A percentile compares a stretch with the other conserved stretches of the same genome.
phyloP scores from a whole-genome alignment of 345 rosid species.

The Turritis glabra region DNA sequence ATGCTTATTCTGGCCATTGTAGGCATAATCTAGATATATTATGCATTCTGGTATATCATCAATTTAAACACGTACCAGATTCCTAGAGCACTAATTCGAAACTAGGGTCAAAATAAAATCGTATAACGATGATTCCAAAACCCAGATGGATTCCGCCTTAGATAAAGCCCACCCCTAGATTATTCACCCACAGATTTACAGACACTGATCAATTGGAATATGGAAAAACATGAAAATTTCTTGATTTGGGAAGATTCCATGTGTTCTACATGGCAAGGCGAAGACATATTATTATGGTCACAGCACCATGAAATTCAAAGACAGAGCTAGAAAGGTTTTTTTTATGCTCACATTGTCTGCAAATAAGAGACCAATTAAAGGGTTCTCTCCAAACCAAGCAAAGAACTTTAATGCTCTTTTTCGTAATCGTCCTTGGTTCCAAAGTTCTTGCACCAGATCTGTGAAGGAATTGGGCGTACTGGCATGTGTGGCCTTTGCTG shows the following conservation, averaged over 20 bases:
- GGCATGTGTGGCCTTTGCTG: conserved; percentile 99
- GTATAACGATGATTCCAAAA: not conserved
- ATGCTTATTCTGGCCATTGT: not conserved
- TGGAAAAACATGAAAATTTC: not conserved
- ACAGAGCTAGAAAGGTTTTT: conserved; percentile 14
- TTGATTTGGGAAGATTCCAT: conserved; percentile 27
- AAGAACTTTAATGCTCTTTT: conserved; percentile 37
- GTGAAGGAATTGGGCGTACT: conserved; percentile 95
- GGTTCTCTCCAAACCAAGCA: conserved; percentile 14
- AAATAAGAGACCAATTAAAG: conserved; percentile 11
- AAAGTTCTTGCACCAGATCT: conserved; percentile 99
- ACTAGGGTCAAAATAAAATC: not conserved
- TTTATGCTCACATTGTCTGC: conserved; percentile 35
- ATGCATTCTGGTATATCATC: not conserved
- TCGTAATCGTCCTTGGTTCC: conserved; percentile 72
- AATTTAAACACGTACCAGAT: not conserved
- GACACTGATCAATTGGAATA: not conserved
- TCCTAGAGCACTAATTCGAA: conserved; percentile 16
- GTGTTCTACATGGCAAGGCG: conserved; percentile 33
- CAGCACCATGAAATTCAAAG: conserved; percentile 10
- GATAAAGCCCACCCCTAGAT: conserved; percentile 23
- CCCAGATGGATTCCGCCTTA: not conserved
- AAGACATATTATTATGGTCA: conserved; percentile 23
- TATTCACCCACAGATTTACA: conserved; percentile 21
- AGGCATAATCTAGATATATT: conserved; percentile 3